Evolutionary conservation across 2,329 filamentous ascomycete genomes (phyloP).

Genomic region (Dactylellina drechsleri): DNA sequence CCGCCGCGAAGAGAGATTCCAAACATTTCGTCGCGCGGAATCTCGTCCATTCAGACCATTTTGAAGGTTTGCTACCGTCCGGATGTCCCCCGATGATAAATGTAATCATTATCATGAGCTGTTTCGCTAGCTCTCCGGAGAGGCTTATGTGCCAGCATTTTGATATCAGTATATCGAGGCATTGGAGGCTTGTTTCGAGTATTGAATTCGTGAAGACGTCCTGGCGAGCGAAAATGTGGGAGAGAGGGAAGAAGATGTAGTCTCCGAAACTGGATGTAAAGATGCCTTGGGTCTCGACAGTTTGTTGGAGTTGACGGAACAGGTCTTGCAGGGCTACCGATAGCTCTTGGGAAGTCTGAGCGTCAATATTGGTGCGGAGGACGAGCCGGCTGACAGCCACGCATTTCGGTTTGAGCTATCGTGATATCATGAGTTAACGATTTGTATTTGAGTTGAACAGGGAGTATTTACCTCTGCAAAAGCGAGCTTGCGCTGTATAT

Average conservation of each 20-base stretch:
- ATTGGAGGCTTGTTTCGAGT: constrained; percentile 80
- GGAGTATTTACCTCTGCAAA: constrained; percentile 39
- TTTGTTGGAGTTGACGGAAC: constrained; percentile 65
- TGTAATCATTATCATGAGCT: constrained; percentile 84
- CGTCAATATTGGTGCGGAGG: constrained; percentile 65
- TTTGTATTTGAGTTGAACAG: constrained; percentile 48
- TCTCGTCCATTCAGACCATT: constrained; percentile 74
- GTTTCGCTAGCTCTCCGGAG: constrained; percentile 77
- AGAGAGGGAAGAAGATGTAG: constrained; percentile 93
- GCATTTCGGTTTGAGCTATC: constrained; percentile 73
- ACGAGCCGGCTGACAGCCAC: constrained; percentile 70
- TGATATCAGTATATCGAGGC: constrained; percentile 76
- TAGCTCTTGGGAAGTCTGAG: constrained; percentile 64
- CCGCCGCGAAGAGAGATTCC: constrained; percentile 71
- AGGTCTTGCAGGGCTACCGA: constrained; percentile 63
- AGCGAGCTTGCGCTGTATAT: constrained; percentile 42
- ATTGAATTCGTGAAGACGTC: constrained; percentile 76
- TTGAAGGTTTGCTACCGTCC: constrained; percentile 63
- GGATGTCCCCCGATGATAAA: constrained; percentile 81
- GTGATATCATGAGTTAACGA: background rate
- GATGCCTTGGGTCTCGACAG: constrained; percentile 64
- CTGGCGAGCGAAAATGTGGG: constrained; percentile 82
- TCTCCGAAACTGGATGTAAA: constrained; percentile 87
- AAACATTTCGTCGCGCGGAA: constrained; percentile 77
- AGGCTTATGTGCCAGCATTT: constrained; percentile 82